Conservation (phyloP, 1,284 basidiomycete genomes). For the Hypsizygus ulmarius region DNA sequence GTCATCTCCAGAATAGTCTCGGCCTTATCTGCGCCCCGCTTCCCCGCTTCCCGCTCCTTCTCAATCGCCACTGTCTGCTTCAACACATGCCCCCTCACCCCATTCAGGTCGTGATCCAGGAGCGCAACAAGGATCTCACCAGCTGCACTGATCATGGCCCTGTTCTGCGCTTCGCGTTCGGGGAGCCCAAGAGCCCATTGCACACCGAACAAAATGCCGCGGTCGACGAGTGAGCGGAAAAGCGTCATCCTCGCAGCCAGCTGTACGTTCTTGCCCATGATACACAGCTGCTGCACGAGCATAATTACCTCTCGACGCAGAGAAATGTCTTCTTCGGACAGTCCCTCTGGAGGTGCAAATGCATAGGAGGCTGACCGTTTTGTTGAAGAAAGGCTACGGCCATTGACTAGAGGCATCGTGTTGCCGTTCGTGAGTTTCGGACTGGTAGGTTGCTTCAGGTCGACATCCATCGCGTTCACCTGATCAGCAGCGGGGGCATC, state of each 20-base stretch:
- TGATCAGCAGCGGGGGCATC: conserved; percentile 14
- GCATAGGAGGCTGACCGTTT: conserved; percentile 38
- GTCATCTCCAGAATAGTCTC: conserved; percentile 78
- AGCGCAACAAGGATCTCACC: conserved; percentile 87
- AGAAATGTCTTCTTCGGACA: conserved; percentile 48
- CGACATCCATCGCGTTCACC: conserved; percentile 35
- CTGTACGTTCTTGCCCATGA: conserved; percentile 97
- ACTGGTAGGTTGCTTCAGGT: conserved; percentile 26
- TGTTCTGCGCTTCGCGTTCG: conserved; percentile 46
- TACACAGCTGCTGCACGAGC: conserved; percentile 90
- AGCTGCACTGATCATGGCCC: conserved; percentile 70
- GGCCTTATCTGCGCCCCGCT: conserved; percentile 57
- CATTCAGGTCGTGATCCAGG: conserved; percentile 90
- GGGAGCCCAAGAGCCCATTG: conserved; percentile 80
- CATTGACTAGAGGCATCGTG: conserved; percentile 13
- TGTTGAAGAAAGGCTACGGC: conserved; percentile 18
- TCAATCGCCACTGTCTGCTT: conserved; percentile 74
- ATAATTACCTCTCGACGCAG: conserved; percentile 73
- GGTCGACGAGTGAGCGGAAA: conserved; percentile 89
- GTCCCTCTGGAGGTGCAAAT: conserved; percentile 49
- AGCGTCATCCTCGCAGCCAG: conserved; percentile 82
- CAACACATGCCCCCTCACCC: conserved; percentile 81
- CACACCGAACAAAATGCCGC: conserved; percentile 85
- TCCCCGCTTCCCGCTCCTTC: conserved; percentile 51
- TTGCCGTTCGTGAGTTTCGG: conserved; percentile 32